A percentile compares a stretch with the other conserved stretches of the same genome.
These are phyloP conservation scores for Crithidia bombi DNA, from an alignment of 208 protist genomes.

Conservation along the genomic window DNA sequence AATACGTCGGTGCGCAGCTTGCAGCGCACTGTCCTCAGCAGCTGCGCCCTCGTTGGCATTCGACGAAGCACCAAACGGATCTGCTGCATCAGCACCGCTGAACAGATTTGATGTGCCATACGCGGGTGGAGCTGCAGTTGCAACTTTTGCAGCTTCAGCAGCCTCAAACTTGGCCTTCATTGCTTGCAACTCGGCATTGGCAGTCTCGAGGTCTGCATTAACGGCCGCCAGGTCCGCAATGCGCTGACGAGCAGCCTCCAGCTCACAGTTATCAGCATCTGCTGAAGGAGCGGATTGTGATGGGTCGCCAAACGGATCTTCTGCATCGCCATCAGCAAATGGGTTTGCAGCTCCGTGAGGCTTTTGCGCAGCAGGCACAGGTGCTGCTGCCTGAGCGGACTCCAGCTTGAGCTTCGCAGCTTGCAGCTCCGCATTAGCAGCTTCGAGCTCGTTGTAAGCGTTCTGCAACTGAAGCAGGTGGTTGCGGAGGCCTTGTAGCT, in stretches of 20 bases:
- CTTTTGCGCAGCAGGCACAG: not conserved
- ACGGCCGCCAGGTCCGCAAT: not conserved
- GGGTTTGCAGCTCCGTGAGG: not conserved
- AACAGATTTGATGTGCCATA: slow-evolving; percentile 23
- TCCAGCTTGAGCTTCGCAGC: not conserved
- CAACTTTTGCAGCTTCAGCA: not conserved
- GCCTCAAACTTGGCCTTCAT: not conserved
- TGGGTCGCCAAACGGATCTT: slow-evolving; percentile 5
- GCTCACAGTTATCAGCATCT: not conserved
- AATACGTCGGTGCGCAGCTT: slow-evolving; percentile 23
- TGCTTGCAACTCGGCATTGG: slow-evolving; percentile 7
- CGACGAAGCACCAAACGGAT: slow-evolving; percentile 10
- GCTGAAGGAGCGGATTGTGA: too few species aligned
- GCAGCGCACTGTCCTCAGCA: slow-evolving; percentile 13
- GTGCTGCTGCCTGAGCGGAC: not conserved
- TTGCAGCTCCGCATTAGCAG: slow-evolving; percentile 1
- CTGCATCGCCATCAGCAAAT: not conserved
- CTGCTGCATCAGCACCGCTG: slow-evolving; percentile 11
- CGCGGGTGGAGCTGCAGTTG: not conserved
- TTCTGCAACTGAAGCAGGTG: not conserved
- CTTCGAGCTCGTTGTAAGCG: slow-evolving; percentile 4
- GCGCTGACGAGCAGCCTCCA: slow-evolving; percentile 3
- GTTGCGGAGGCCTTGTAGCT: slow-evolving; percentile 3
- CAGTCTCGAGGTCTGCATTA: slow-evolving; percentile 5
- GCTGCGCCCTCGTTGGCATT: not conserved